A percentile compares a stretch with the other conserved stretches of the same genome.
phyloP scores from a whole-genome alignment of 768 basidiomycete genomes.

The Termitomyces bulborhizus region DNA sequence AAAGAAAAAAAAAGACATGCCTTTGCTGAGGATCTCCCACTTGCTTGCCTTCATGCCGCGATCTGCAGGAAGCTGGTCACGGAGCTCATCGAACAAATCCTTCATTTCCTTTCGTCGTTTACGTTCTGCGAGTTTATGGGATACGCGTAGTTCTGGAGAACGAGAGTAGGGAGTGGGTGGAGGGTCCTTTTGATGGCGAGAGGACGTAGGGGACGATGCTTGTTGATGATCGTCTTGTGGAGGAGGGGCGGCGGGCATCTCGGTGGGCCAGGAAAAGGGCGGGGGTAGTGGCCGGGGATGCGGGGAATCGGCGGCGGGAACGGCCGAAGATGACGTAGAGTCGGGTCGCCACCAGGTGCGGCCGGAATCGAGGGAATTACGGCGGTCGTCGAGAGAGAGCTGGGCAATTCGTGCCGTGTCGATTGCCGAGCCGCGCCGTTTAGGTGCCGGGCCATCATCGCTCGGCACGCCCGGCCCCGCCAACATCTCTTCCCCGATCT shows the following conservation, averaged over 20 bases:
- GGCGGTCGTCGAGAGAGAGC: constrained; percentile 70
- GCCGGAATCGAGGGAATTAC: constrained; percentile 60
- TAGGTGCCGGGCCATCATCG: constrained; percentile 67
- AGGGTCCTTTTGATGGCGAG: constrained; percentile 39
- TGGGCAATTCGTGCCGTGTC: constrained; percentile 74
- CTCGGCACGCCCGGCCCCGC: constrained; percentile 64
- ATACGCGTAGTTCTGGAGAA: constrained; percentile 89
- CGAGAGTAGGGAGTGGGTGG: constrained; percentile 85
- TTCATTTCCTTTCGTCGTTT: constrained; percentile 99
- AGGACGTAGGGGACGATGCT: no score
- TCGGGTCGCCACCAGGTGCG: constrained; percentile 61
- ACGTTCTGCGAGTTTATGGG: constrained; percentile 95
- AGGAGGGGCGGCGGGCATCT: constrained; percentile 10
- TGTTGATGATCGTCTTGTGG: no score
- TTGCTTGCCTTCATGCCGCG: constrained; percentile 96
- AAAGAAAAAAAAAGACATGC: constrained; percentile 32
- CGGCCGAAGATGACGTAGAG: constrained; percentile 62
- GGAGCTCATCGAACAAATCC: constrained; percentile 93
- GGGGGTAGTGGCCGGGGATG: constrained; percentile 54
- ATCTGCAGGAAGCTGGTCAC: constrained; percentile 89
- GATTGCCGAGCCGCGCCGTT: constrained; percentile 79
- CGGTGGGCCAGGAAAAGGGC: constrained; percentile 66
- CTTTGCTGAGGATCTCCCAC: constrained; percentile 98
- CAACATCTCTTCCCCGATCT: constrained; percentile 66
- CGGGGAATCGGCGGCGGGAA: constrained; percentile 56